Evolutionary conservation across 2,329 filamentous ascomycete species (phyloP).

Genomic region (Sporothrix protearum): DNA sequence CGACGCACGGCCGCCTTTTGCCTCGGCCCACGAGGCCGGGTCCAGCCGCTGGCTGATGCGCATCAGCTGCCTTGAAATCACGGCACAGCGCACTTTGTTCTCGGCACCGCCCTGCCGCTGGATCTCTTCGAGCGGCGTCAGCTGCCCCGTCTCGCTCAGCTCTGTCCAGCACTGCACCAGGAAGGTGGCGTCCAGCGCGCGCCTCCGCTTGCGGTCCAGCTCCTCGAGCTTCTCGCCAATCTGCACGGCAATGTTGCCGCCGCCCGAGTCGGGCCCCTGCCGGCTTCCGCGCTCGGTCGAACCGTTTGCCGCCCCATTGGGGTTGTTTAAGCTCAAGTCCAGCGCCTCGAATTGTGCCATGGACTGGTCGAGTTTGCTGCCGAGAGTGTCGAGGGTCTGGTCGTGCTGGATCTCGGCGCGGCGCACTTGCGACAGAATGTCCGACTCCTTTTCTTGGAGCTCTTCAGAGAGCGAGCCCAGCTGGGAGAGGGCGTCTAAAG

Average conservation of each 20-base stretch:
- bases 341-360: conserved; percentile 89
- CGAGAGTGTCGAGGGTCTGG: conserved; percentile 81
- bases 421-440: conserved; percentile 82
- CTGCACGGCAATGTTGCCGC: conserved; percentile 87
- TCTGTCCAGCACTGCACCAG: conserved; percentile 96
- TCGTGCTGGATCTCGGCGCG: conserved; percentile 90
- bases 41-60: conserved; percentile 91
- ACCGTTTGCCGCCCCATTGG: conserved; percentile 34
- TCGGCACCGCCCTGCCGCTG: conserved; percentile 79
- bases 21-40: conserved; percentile 65
- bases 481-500: conserved; percentile 60
- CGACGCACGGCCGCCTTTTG: conserved; percentile 48
- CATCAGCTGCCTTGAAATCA: conserved; percentile 89
- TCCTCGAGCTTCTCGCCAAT: conserved; percentile 94
- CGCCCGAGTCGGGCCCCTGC: conserved; percentile 50
- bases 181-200: conserved; percentile 90
- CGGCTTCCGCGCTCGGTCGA: conserved; percentile 44
- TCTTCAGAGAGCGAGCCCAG: conserved; percentile 73
- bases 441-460: conserved; percentile 84
- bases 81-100: conserved; percentile 88
- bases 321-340: conserved; percentile 73
- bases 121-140: conserved; percentile 84
- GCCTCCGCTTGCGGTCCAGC: conserved; percentile 82
- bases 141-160: conserved; percentile 82
- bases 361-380: conserved; percentile 84